phyloP scores from a whole-genome alignment of 805 yeast species.

The Pichia scutulata region DNA sequence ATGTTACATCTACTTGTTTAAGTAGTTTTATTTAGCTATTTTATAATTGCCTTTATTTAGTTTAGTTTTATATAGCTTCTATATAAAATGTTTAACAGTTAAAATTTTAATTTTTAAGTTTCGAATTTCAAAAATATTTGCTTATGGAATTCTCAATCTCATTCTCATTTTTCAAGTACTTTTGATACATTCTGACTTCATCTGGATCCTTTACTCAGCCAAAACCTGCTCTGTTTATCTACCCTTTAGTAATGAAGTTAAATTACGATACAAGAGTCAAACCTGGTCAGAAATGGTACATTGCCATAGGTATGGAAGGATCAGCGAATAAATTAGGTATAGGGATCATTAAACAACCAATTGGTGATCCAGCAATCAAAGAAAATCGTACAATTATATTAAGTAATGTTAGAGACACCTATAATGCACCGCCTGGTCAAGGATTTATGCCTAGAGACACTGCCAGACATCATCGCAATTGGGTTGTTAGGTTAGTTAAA shows the following conservation, averaged over 20 bases:
- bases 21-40: not conserved
- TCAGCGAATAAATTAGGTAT: conserved; percentile 96
- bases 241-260: not conserved
- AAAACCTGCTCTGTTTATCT: not conserved
- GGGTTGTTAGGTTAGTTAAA: conserved; percentile 78
- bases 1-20: conserved; percentile 12
- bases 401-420: conserved; percentile 91
- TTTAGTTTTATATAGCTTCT: not conserved
- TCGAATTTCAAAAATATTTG: too few species aligned
- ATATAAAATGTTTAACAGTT: not conserved
- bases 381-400: conserved; percentile 61
- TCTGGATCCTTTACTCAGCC: too few species aligned
- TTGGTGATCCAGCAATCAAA: conserved; percentile 44
- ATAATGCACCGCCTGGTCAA: conserved; percentile 95
- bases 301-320: conserved; percentile 92
- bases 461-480: conserved; percentile 91
- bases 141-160: not conserved
- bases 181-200: too few species aligned
- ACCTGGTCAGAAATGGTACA: conserved; percentile 40
- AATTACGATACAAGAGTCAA: conserved; percentile 36
- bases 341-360: conserved; percentile 74
- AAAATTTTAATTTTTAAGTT: not conserved
- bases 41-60: not conserved
- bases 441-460: conserved; percentile 96
- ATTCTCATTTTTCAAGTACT: too few species aligned